Evolutionary conservation across 73 alveolate species (phyloP).

Genomic region (Tetrahymena malaccensis): DNA sequence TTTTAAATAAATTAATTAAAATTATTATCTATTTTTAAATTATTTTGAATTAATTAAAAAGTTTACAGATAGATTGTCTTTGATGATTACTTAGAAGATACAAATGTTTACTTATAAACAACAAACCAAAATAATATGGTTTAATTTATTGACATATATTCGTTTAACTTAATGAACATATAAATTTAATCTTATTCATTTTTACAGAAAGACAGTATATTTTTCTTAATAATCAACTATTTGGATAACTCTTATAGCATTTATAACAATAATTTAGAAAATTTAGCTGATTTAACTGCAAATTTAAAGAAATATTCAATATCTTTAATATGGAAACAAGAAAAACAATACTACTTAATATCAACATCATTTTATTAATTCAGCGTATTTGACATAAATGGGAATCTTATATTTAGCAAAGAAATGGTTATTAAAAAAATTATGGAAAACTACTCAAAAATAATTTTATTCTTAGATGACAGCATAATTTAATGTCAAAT

Average conservation of each 20-base stretch:
- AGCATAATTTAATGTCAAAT: too few relatives aligned
- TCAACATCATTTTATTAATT: neutral
- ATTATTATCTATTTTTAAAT: neutral
- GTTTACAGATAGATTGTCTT: neutral
- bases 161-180: neutral
- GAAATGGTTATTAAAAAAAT: neutral
- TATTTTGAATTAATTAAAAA: too few relatives aligned
- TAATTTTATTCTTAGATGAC: neutral
- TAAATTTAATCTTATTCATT: neutral
- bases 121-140: too few relatives aligned
- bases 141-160: neutral
- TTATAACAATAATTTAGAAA: too few relatives aligned
- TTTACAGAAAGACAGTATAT: neutral
- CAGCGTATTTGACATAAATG: neutral
- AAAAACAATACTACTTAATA: too few relatives aligned
- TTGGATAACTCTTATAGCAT: neutral
- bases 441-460: neutral
- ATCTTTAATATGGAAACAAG: neutral
- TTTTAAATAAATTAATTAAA: too few relatives aligned
- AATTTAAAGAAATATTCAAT: too few relatives aligned
- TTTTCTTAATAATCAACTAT: too few relatives aligned
- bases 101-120: neutral
- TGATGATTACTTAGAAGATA: neutral
- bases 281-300: neutral
- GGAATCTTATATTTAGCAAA: neutral